Conservation (phyloP, 2,329 filamentous ascomycete genomes). For the Cordyceps pruinosa region DNA sequence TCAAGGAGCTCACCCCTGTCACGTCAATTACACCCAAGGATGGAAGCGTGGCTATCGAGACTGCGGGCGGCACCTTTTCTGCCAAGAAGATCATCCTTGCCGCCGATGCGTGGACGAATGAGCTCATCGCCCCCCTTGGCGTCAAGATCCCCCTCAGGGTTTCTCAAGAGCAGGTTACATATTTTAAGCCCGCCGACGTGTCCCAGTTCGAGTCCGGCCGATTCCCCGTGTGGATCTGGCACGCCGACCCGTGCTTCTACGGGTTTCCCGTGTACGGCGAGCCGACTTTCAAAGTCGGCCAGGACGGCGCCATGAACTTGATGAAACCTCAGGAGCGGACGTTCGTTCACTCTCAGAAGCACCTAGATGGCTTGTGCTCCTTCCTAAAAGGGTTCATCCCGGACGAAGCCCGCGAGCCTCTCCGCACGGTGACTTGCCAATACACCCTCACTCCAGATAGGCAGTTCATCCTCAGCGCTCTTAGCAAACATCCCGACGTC, state of each 20-base stretch:
- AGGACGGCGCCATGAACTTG: conserved; percentile 11
- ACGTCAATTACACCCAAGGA: background rate
- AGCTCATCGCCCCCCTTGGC: conserved; percentile 11
- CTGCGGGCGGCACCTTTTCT: background rate
- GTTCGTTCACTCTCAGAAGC: conserved; percentile 12
- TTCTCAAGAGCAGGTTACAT: conserved; percentile 14
- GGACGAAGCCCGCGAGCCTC: conserved; percentile 6
- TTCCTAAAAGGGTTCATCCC: conserved; percentile 2
- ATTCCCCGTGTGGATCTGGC: conserved; percentile 15
- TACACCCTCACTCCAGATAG: conserved; percentile 20
- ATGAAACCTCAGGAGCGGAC: conserved; percentile 13
- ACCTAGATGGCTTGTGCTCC: background rate
- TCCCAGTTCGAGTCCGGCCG: background rate
- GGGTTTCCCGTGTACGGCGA: conserved; percentile 16
- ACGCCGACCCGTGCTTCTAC: conserved; percentile 12
- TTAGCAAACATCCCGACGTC: conserved; percentile 14
- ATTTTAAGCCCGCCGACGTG: conserved; percentile 13
- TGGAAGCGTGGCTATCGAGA: conserved; percentile 9
- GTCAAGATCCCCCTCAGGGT: conserved; percentile 21
- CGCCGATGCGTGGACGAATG: conserved; percentile 15
- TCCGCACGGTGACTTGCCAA: conserved; percentile 22
- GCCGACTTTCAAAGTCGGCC: conserved; percentile 14
- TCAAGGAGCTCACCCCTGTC: conserved; percentile 12
- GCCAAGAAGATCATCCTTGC: conserved; percentile 14
- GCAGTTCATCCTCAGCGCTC: conserved; percentile 19